A percentile compares a stretch with the other conserved stretches of the same genome.
These are phyloP conservation scores for Boletus nobilissimus DNA, from an alignment of 1,284 basidiomycete genomes.

Conservation along the genomic window DNA sequence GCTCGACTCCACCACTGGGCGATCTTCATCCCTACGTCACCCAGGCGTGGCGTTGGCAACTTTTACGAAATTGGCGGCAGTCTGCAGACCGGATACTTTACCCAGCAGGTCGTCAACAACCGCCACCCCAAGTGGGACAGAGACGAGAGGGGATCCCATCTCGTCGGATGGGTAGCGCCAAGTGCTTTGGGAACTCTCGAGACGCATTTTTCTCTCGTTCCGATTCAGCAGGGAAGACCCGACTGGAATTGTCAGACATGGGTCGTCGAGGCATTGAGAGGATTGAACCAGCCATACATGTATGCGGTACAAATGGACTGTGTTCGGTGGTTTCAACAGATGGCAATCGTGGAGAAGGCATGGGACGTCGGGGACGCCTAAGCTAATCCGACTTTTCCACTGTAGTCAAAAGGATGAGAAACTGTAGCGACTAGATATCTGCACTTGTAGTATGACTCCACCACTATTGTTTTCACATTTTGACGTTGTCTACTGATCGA, in stretches of 20 bases:
- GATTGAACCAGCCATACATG: slow-evolving; percentile 22
- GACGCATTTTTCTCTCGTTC: slow-evolving; percentile 13
- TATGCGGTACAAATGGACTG: slow-evolving; percentile 30
- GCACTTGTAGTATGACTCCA: slow-evolving; percentile 8
- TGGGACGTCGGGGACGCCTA: slow-evolving; percentile 35
- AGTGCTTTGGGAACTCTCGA: slow-evolving; percentile 8
- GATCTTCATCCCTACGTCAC: slow-evolving; percentile 39
- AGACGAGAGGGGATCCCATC: slow-evolving; percentile 22
- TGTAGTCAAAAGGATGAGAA: neutral
- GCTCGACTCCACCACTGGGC: slow-evolving; percentile 35
- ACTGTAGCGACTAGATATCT: neutral
- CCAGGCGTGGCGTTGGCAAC: slow-evolving; percentile 35
- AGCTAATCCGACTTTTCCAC: neutral
- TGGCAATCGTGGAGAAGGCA: slow-evolving; percentile 28
- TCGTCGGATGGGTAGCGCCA: slow-evolving; percentile 25
- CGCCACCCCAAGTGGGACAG: slow-evolving; percentile 24
- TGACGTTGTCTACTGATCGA: neutral
- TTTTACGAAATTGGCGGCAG: slow-evolving; percentile 35
- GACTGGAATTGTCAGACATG: slow-evolving; percentile 39
- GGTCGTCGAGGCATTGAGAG: slow-evolving; percentile 27
- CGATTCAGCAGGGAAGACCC: slow-evolving; percentile 15
- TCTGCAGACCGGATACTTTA: slow-evolving; percentile 29
- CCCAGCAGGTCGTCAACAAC: slow-evolving; percentile 20
- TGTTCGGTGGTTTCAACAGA: slow-evolving; percentile 24
- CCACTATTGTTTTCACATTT: neutral